Percentiles rank a stretch among this genome's conserved stretches.
phyloP scores from a whole-genome alignment of 768 basidiomycete species.

The Chlorophyllum brunneum region DNA sequence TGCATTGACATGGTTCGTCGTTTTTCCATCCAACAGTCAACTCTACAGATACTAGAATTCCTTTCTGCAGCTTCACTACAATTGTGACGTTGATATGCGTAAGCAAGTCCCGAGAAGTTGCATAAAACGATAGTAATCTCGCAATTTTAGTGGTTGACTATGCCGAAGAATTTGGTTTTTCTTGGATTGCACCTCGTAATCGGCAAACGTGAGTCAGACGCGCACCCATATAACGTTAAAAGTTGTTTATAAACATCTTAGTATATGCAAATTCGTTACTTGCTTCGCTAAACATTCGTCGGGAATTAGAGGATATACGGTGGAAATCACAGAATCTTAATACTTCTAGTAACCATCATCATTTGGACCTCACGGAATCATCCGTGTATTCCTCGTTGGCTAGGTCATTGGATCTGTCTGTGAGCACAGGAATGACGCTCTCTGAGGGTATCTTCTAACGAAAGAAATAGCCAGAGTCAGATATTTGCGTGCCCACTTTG shows the following conservation, averaged over 20 bases:
- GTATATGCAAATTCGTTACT: slow-evolving; percentile 35
- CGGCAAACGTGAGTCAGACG: slow-evolving; percentile 32
- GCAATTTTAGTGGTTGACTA: slow-evolving; percentile 41
- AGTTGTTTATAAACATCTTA: slow-evolving; percentile 7
- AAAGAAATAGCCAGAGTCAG: neutral
- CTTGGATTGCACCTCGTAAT: slow-evolving; percentile 47
- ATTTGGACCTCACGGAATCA: neutral
- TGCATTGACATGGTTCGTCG: slow-evolving; percentile 40
- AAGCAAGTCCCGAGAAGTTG: slow-evolving; percentile 20
- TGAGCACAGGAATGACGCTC: neutral
- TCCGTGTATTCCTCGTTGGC: slow-evolving; percentile 2
- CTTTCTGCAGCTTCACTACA: slow-evolving; percentile 31
- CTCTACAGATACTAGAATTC: neutral
- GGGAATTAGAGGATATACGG: slow-evolving; percentile 5
- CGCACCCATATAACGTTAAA: neutral
- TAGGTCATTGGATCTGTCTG: neutral
- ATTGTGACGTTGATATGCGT: slow-evolving; percentile 40
- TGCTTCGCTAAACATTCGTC: slow-evolving; percentile 19
- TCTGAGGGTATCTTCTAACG: too few species aligned
- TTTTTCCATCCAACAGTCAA: neutral
- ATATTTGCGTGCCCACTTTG: neutral
- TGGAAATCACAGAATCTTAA: slow-evolving; percentile 2
- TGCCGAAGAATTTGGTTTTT: slow-evolving; percentile 39
- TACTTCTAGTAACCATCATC: neutral
- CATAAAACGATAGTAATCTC: too few species aligned